Evolutionary conservation across 768 basidiomycete genomes (phyloP), one percentile per base, ranked within the genome.

Genomic region (Clavulina sp.): DNA sequence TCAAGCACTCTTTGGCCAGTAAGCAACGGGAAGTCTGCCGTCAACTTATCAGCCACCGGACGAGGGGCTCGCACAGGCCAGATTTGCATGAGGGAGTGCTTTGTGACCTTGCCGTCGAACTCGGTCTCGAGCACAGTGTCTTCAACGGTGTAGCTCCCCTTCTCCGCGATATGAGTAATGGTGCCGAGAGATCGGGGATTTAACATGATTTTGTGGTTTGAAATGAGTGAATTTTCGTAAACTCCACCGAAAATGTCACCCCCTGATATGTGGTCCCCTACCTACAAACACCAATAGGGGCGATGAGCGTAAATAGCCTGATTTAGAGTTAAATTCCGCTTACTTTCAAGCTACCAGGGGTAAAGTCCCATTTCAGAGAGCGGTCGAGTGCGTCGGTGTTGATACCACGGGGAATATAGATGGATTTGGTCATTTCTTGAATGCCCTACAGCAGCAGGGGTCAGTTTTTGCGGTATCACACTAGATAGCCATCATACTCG

Each of bases 21-120:
- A 32, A 91, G 69, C 18, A 99, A 72, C 40, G 95, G 95, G 65
- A 78, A 76, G 64, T 93, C 77, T 52, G 93, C 92, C 2, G 84
- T 92, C 61, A 84, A 76, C 68, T 97, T 97, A 70, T 97, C 87
- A n/a, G 85, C 71, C 26, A 89, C 84, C 7, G 95, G 95, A 51
- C 95, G 78, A 48, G 95, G 91, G 19, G 93, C 95, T 61, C 95
- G 87, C 55, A 99, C 95, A 57, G 95, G 95, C 95, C 95, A 99
- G 30, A 93, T 71, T 62, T 99, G 95, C 86, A 95, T 85, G 78
- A 99, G 80, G 18, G 84, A 81, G 64, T 97, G 93, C 60, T 91
- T 75, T 13, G 89, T 84, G 34, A 73, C 81, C 69, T 91, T 89
- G 57, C 93, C 95, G 56, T 97, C 80, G 61, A 99, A 97, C 62